Conservation (phyloP, 148 eudicot genomes). For the Rhododendron simsii region DNA sequence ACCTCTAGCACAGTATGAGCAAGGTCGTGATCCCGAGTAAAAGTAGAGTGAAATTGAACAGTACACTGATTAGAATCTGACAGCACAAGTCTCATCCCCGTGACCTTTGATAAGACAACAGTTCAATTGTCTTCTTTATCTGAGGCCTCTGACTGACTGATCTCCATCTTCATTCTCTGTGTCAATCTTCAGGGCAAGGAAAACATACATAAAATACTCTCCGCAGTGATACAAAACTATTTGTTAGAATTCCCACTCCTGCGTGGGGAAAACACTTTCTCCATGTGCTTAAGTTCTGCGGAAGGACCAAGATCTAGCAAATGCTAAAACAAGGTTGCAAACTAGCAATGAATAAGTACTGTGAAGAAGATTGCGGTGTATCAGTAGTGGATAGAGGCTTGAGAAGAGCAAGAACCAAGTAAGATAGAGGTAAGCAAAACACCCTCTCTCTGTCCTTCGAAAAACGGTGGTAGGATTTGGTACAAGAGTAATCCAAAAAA, state of each 20-base stretch:
- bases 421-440: no score
- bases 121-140: constrained; percentile 48
- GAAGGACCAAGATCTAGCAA: neutral
- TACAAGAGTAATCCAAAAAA: no score
- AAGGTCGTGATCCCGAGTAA: constrained; percentile 43
- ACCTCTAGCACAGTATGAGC: constrained; percentile 71
- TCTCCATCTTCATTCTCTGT: constrained; percentile 41
- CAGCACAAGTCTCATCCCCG: constrained; percentile 88
- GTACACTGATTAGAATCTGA: constrained; percentile 82
- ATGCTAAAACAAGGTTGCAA: no score
- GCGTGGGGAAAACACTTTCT: neutral
- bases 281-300: neutral
- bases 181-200: constrained; percentile 52
- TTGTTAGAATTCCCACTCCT: neutral
- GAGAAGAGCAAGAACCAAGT: no score
- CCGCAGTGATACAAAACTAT: neutral
- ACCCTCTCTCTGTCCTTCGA: no score
- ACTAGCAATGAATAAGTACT: no score
- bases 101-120: constrained; percentile 50
- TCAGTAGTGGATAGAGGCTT: no score
- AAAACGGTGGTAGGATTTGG: no score
- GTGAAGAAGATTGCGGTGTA: no score
- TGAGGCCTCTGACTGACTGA: constrained; percentile 36
- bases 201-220: neutral
- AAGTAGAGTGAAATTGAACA: neutral